These are phyloP conservation scores for Penicillium lividum DNA, from an alignment of 495 filamentous ascomycete species.

Conservation along the genomic window DNA sequence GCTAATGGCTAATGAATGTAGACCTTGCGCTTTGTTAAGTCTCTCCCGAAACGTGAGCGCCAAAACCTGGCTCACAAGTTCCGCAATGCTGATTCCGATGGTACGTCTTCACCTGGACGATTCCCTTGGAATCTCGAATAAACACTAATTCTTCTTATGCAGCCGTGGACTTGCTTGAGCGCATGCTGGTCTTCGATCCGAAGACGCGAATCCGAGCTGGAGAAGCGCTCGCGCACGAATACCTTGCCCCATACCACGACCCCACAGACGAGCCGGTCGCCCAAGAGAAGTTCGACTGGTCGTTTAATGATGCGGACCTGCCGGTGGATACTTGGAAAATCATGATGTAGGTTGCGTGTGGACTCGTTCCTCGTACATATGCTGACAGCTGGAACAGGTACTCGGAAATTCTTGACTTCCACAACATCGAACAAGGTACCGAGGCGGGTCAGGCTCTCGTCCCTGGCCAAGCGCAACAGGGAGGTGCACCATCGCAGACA, in stretches of 20 bases:
- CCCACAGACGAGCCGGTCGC: constrained; percentile 93
- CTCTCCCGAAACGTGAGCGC: constrained; percentile 91
- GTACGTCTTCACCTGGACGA: constrained; percentile 49
- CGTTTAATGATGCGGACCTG: constrained; percentile 98
- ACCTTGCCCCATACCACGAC: constrained; percentile 95
- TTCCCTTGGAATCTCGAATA: background rate
- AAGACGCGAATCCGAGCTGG: constrained; percentile 84
- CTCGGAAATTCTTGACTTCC: constrained; percentile 98
- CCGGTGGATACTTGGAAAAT: constrained; percentile 99
- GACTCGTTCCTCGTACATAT: background rate
- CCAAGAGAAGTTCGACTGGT: constrained; percentile 99
- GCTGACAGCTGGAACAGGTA: constrained; percentile 63
- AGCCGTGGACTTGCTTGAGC: constrained; percentile 93
- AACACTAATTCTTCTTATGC: constrained; percentile 4
- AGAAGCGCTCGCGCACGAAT: constrained; percentile 85
- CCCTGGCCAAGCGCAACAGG: constrained; percentile 34
- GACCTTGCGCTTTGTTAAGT: constrained; percentile 97
- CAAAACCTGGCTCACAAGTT: constrained; percentile 91
- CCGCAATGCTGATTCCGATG: constrained; percentile 89
- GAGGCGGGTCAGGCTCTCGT: constrained; percentile 42
- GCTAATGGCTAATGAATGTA: constrained; percentile 34
- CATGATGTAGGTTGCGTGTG: constrained; percentile 77
- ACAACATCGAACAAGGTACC: constrained; percentile 76
- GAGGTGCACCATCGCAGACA: constrained; percentile 22
- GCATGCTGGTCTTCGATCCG: constrained; percentile 97